Percentiles rank a stretch among this genome's conserved stretches.
Evolutionary conservation across 306 rosid species (phyloP).

Genomic region (Cicer arietinum): DNA sequence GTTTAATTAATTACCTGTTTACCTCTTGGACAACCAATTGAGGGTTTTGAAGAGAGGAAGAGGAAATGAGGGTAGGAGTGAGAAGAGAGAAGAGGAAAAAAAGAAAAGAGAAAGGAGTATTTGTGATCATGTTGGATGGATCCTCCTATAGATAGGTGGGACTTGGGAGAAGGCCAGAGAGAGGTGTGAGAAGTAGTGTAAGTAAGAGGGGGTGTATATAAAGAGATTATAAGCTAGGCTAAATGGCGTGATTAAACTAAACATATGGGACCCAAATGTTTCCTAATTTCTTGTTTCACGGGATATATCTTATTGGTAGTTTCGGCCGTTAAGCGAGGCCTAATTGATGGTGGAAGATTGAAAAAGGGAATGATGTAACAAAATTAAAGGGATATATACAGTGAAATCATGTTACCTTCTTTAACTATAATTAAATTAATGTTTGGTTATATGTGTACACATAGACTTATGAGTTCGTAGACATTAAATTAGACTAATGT

Average conservation of each 20-base stretch:
- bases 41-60: constrained; percentile 63
- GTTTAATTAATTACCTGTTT: constrained; percentile 71
- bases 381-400: not conserved
- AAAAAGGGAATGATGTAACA: not conserved
- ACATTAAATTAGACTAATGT: constrained; percentile 4
- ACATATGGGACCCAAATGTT: constrained; percentile 60
- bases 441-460: not conserved
- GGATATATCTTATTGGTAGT: constrained; percentile 61
- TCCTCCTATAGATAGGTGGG: constrained; percentile 10
- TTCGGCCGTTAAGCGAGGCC: constrained; percentile 77
- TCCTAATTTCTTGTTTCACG: constrained; percentile 70
- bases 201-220: constrained; percentile 55
- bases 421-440: constrained; percentile 1
- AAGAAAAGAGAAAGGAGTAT: constrained; percentile 43
- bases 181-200: constrained; percentile 36
- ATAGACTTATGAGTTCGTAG: not conserved
- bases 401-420: constrained; percentile 22
- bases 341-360: constrained; percentile 48
- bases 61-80: constrained; percentile 54
- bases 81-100: constrained; percentile 57
- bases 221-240: constrained; percentile 53
- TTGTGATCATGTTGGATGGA: constrained; percentile 50
- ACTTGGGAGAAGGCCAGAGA: not conserved
- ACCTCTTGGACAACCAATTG: constrained; percentile 68
- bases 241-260: constrained; percentile 64